Evolutionary conservation across 495 filamentous ascomycete species (phyloP).

Genomic region (Podospora pseudoanserina): DNA sequence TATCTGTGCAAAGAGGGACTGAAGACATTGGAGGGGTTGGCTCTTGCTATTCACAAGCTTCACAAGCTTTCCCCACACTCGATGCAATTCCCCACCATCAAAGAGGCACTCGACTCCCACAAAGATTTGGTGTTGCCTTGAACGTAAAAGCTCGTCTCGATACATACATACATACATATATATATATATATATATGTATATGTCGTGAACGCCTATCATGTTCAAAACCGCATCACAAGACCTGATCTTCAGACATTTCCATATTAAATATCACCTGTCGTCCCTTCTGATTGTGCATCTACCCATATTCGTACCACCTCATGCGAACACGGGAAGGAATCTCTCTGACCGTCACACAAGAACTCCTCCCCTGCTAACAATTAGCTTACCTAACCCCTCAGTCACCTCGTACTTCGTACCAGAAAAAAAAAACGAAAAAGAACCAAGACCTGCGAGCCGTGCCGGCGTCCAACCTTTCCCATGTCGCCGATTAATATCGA

Average conservation of each 20-base stretch:
- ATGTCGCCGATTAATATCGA: slow-evolving; percentile 17
- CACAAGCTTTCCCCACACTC: too few species aligned
- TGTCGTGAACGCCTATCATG: not conserved
- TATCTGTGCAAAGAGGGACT: too few species aligned
- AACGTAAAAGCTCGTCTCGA: too few species aligned
- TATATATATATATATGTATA: not conserved
- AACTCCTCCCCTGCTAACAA: not conserved
- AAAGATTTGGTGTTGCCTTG: not conserved
- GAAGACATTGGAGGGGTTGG: too few species aligned
- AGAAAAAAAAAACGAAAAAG: not conserved
- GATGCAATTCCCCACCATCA: too few species aligned
- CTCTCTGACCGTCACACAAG: not conserved
- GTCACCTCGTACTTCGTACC: not conserved
- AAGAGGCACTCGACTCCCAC: not conserved
- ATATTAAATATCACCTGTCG: not conserved
- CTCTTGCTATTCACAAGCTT: too few species aligned
- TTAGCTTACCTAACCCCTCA: not conserved
- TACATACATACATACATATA: too few species aligned
- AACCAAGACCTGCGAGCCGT: slow-evolving; percentile 4
- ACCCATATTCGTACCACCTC: not conserved
- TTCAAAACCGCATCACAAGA: not conserved
- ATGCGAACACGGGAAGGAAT: not conserved
- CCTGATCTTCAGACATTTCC: not conserved
- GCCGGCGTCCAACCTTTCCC: slow-evolving; percentile 17
- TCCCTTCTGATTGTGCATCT: not conserved